phyloP scores from a whole-genome alignment of 176 grass and related monocot genomes.

The Ensete ventricosum region DNA sequence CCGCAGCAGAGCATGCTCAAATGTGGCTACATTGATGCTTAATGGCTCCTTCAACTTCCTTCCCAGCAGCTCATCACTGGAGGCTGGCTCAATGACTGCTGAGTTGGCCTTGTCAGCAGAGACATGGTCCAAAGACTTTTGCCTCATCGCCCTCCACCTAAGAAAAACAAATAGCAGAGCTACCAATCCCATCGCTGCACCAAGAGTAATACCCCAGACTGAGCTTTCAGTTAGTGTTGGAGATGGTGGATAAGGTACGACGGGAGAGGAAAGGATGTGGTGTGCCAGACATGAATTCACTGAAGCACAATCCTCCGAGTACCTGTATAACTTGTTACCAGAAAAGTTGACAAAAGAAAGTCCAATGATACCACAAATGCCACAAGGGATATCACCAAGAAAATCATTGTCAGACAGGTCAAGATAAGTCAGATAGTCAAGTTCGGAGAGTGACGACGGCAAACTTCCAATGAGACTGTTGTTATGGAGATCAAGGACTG shows the following conservation, averaged over 20 bases:
- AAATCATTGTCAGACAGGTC: conserved; percentile 81
- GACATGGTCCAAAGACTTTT: conserved; percentile 32
- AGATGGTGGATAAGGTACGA: conserved; percentile 28
- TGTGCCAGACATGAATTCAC: conserved; percentile 26
- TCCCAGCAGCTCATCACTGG: conserved; percentile 74
- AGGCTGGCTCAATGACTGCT: conserved; percentile 53
- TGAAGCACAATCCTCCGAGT: conserved; percentile 51
- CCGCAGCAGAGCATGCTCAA: conserved; percentile 68
- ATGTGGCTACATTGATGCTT: conserved; percentile 95
- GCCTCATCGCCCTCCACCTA: conserved; percentile 41
- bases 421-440: conserved; percentile 71
- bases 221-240: conserved; percentile 25
- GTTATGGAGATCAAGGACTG: conserved; percentile 77
- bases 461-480: conserved; percentile 72
- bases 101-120: conserved; percentile 37
- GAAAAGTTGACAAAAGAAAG: conserved; percentile 75
- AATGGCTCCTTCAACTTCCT: conserved; percentile 73
- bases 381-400: conserved; percentile 60
- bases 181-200: conserved; percentile 24
- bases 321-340: conserved; percentile 45
- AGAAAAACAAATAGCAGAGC: conserved; percentile 35
- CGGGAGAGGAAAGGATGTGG: conserved; percentile 19
- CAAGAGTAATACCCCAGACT: conserved; percentile 37
- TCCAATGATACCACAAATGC: conserved; percentile 58
- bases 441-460: conserved; percentile 49